phyloP scores from a whole-genome alignment of 768 basidiomycete genomes.

The Podaxis sp. region DNA sequence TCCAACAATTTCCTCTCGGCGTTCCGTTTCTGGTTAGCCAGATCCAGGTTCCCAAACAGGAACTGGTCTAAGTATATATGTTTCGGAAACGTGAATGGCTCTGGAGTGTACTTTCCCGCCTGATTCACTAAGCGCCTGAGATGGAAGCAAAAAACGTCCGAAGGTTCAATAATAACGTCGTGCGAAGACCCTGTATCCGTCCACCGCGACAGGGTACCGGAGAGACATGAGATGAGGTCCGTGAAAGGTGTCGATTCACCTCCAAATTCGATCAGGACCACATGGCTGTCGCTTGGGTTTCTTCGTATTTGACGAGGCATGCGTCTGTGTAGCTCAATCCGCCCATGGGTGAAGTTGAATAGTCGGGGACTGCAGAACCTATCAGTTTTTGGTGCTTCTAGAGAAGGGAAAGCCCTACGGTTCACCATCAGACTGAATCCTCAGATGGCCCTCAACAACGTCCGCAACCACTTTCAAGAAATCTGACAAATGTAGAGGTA shows the following conservation, averaged over 20 bases:
- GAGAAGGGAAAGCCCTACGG: conserved; percentile 27
- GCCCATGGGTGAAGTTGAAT: conserved; percentile 57
- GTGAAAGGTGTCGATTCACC: conserved; percentile 38
- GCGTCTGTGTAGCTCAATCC: conserved; percentile 32
- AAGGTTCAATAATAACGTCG: conserved; percentile 60
- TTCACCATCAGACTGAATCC: conserved; percentile 34
- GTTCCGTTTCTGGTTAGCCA: conserved; percentile 35
- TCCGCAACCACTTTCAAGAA: conserved; percentile 44
- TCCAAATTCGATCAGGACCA: conserved; percentile 54
- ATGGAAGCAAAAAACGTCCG: conserved; percentile 63
- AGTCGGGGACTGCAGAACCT: conserved; percentile 32
- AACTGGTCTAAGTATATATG: conserved; percentile 74
- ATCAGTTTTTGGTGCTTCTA: conserved; percentile 9
- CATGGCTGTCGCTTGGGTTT: conserved; percentile 33
- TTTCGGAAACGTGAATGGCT: conserved; percentile 60
- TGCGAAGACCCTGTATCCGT: conserved; percentile 34
- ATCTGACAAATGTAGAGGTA: conserved; percentile 31
- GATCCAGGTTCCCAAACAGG: conserved; percentile 52
- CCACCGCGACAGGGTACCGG: conserved; percentile 36
- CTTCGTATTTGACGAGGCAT: conserved; percentile 20
- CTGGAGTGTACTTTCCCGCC: conserved; percentile 26
- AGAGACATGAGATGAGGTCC: conserved; percentile 60
- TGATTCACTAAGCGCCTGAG: conserved; percentile 24
- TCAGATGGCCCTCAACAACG: conserved; percentile 43
- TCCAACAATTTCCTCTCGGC: conserved; percentile 39